phyloP scores from a whole-genome alignment of 345 rosid species.

The Iberis pinnata region DNA sequence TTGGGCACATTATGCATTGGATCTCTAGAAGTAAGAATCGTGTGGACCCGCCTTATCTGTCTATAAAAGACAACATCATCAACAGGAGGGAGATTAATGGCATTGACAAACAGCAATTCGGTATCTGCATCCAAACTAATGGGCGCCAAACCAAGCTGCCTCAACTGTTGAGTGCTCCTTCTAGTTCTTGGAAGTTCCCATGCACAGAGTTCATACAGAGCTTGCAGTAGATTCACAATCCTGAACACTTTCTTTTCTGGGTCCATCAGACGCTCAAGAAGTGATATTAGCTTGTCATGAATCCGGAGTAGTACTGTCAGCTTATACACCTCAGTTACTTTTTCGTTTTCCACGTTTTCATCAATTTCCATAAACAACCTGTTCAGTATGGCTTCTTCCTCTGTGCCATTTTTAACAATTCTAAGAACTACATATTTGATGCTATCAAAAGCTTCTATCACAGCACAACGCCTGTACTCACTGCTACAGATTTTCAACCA shows the following conservation, averaged over 20 bases:
- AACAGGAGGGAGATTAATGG: slow-evolving; percentile 49
- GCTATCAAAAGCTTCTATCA: slow-evolving; percentile 84
- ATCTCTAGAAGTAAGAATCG: slow-evolving; percentile 75
- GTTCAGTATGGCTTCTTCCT: slow-evolving; percentile 52
- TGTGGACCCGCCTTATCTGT: slow-evolving; percentile 64
- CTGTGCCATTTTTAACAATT: slow-evolving; percentile 45
- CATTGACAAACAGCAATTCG: slow-evolving; percentile 74
- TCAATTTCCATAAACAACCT: slow-evolving; percentile 51
- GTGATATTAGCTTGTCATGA: slow-evolving; percentile 55
- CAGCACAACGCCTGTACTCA: slow-evolving; percentile 86
- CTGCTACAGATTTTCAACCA: slow-evolving; percentile 72
- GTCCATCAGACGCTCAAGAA: slow-evolving; percentile 57
- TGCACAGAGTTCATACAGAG: slow-evolving; percentile 60
- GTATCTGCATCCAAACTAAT: slow-evolving; percentile 31
- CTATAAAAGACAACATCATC: slow-evolving; percentile 54
- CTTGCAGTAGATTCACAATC: slow-evolving; percentile 68
- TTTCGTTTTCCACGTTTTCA: slow-evolving; percentile 34
- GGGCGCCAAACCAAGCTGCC: slow-evolving; percentile 61
- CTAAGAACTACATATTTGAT: slow-evolving; percentile 51
- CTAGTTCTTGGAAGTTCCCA: slow-evolving; percentile 51
- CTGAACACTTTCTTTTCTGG: slow-evolving; percentile 43
- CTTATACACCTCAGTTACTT: slow-evolving; percentile 39
- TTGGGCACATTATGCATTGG: slow-evolving; percentile 72
- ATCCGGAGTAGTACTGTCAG: slow-evolving; percentile 44
- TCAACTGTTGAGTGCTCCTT: slow-evolving; percentile 31